A percentile compares a stretch with the other conserved stretches of the same genome.
Evolutionary conservation across 805 yeast genomes (phyloP).

Genomic region (Saccharomycopsis synnaedendra): DNA sequence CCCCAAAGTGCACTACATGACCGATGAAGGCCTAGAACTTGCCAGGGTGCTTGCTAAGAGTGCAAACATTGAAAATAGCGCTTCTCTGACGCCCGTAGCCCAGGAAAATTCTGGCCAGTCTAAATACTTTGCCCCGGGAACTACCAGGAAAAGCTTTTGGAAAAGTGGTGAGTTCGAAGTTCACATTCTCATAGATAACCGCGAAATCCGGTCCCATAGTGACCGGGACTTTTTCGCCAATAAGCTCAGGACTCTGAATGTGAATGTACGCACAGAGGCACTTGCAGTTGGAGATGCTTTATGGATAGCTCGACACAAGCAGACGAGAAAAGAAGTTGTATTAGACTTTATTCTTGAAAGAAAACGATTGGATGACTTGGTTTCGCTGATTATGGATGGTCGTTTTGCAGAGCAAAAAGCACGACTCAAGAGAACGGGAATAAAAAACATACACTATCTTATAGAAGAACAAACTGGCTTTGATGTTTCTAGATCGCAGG

Average conservation of each 20-base stretch:
- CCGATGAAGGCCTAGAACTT: constrained; percentile 56
- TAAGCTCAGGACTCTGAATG: constrained; percentile 37
- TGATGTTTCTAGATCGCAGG: constrained; percentile 36
- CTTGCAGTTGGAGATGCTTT: constrained; percentile 78
- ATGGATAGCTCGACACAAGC: constrained; percentile 72
- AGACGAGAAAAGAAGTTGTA: constrained; percentile 49
- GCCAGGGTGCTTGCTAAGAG: constrained; percentile 45
- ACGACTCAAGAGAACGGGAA: constrained; percentile 58
- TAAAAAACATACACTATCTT: constrained; percentile 58
- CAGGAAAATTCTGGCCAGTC: background rate
- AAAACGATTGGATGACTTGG: constrained; percentile 80
- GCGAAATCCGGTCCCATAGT: constrained; percentile 61
- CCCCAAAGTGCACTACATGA: constrained; percentile 34
- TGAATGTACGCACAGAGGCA: constrained; percentile 40
- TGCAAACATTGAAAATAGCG: constrained; percentile 21
- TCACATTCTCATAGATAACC: constrained; percentile 57
- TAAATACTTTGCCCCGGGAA: background rate
- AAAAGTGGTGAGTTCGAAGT: constrained; percentile 45
- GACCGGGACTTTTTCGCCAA: constrained; percentile 63
- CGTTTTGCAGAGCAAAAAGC: constrained; percentile 80
- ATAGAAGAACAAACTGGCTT: constrained; percentile 60
- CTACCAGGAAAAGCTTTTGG: constrained; percentile 37
- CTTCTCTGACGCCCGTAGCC: background rate
- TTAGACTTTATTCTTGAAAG: constrained; percentile 83
- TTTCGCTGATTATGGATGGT: constrained; percentile 75